Evolutionary conservation across 2,329 filamentous ascomycete species (phyloP).

Genomic region (Phaeophleospora eucalypticola): DNA sequence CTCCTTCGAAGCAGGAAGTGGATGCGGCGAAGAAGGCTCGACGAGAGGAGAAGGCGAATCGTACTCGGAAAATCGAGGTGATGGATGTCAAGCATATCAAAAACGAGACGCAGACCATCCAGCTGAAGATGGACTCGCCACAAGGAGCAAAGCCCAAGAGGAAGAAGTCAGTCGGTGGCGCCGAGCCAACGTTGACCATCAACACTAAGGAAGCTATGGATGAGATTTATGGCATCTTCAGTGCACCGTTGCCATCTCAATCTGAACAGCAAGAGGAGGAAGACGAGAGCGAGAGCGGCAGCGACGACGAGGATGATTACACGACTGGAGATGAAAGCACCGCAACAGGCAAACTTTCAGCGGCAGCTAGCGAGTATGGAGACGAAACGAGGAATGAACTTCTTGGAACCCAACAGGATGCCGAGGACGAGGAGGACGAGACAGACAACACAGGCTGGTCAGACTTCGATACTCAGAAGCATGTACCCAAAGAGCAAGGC

Average conservation of each 20-base stretch:
- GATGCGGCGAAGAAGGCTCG: slow-evolving; percentile 47
- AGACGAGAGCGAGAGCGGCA: slow-evolving; percentile 63
- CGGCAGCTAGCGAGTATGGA: slow-evolving; percentile 59
- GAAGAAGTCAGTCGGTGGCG: slow-evolving; percentile 64
- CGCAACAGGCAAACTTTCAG: slow-evolving; percentile 64
- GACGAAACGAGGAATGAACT: slow-evolving; percentile 57
- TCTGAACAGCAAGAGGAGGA: slow-evolving; percentile 51
- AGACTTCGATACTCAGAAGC: slow-evolving; percentile 72
- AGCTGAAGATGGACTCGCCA: slow-evolving; percentile 88
- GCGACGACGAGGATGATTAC: slow-evolving; percentile 67
- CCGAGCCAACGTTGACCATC: slow-evolving; percentile 95
- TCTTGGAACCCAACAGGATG: slow-evolving; percentile 32
- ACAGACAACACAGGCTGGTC: slow-evolving; percentile 73
- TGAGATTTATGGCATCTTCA: slow-evolving; percentile 97
- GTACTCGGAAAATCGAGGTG: slow-evolving; percentile 61
- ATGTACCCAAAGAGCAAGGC: slow-evolving; percentile 53
- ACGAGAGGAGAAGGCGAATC: slow-evolving; percentile 47
- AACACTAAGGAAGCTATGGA: slow-evolving; percentile 93
- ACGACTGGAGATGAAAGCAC: slow-evolving; percentile 84
- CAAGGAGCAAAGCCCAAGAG: slow-evolving; percentile 79
- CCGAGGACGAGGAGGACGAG: slow-evolving; percentile 34
- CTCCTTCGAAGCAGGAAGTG: slow-evolving; percentile 31
- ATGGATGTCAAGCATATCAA: slow-evolving; percentile 71
- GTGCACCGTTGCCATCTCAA: slow-evolving; percentile 65
- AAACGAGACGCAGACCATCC: slow-evolving; percentile 85